These are phyloP conservation scores for Lasiodiplodia sp. DNA, from an alignment of 2,329 filamentous ascomycete species.

Conservation along the genomic window DNA sequence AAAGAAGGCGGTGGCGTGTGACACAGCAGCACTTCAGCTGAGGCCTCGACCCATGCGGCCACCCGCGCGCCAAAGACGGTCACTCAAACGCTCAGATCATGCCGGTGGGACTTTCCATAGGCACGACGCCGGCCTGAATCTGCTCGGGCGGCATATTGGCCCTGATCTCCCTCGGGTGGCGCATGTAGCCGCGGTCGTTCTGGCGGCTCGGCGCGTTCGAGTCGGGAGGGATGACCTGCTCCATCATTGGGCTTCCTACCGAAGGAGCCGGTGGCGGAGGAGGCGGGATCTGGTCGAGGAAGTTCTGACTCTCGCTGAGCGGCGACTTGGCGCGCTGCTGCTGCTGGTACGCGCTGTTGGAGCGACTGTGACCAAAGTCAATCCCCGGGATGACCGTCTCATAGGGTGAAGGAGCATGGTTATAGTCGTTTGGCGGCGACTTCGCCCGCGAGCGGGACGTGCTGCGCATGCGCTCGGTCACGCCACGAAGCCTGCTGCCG, in stretches of 20 bases:
- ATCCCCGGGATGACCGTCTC: conserved; percentile 45
- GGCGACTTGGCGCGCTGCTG: conserved; percentile 37
- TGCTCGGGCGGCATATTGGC: conserved; percentile 59
- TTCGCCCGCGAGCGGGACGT: conserved; percentile 61
- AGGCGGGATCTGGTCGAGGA: conserved; percentile 44
- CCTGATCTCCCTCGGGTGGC: conserved; percentile 55
- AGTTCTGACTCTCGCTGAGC: conserved; percentile 34
- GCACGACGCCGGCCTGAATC: conserved; percentile 52
- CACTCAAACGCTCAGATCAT: conserved; percentile 39
- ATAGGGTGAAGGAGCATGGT: conserved; percentile 46
- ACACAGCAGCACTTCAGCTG: conserved; percentile 11
- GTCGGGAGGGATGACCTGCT: conserved; percentile 51
- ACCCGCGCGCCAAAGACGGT: background rate
- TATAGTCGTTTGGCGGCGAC: conserved; percentile 49
- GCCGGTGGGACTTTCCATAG: conserved; percentile 38
- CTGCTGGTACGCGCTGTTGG: conserved; percentile 32
- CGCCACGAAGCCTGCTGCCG: conserved; percentile 54
- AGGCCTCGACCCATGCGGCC: background rate
- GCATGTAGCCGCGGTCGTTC: conserved; percentile 37
- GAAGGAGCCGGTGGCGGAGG: conserved; percentile 42
- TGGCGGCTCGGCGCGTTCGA: conserved; percentile 11
- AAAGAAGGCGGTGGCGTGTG: conserved; percentile 2
- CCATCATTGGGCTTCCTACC: conserved; percentile 39
- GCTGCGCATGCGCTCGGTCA: conserved; percentile 67
- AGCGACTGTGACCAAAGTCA: conserved; percentile 22